Evolutionary conservation across 2,329 filamentous ascomycete genomes (phyloP), one percentile per base, ranked within the genome.

Genomic region (Penicillium capsulatum): DNA sequence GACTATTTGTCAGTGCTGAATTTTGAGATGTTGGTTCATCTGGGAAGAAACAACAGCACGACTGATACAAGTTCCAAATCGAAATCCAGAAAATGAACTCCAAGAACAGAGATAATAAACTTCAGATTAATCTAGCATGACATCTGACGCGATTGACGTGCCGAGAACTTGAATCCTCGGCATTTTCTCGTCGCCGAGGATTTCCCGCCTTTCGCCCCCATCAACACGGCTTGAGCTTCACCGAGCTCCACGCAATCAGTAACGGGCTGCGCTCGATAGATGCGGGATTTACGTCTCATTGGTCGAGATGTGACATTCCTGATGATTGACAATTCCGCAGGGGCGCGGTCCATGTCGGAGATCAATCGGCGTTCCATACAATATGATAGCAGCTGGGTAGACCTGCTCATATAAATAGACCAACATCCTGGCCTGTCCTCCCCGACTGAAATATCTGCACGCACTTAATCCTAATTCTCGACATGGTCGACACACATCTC

Each of bases 381-480:
- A 22, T 17, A 9, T 17, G 11, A n/a, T 11, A 5, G 19, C n/a
- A 31, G 6, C 8, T 29, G n/a, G 28, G 28, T 19, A 15, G 17
- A 9, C n/a, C n/a, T n/a, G n/a, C n/a, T n/a, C n/a, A 14, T 50
- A 50, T 50, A 50, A 50, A 39, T 42, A 45, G 7, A 11, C 7
- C 22, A 11, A 24, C 22, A 24, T 11, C 22, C 22, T 24, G 22
- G 11, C 22, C 11, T 24, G 22, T 24, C 11, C 22, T 24, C 7
- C 11, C 7, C 22, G 11, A 7, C 22, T 11, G 11, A 11, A 24
- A 7, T 11, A 24, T 22, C 19, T 22, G 19, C 19, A 22, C 5
- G 5, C 5, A 5, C 19, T 9, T 22, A 22, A 9, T 22, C 9
- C 9, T 9, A 22, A 5, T 9, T 22, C 19, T 22, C 19, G 9